A percentile compares a stretch with the other conserved stretches of the same genome.
Conservation (phyloP, 129 eudicot species). For the Helianthus annuus region DNA sequence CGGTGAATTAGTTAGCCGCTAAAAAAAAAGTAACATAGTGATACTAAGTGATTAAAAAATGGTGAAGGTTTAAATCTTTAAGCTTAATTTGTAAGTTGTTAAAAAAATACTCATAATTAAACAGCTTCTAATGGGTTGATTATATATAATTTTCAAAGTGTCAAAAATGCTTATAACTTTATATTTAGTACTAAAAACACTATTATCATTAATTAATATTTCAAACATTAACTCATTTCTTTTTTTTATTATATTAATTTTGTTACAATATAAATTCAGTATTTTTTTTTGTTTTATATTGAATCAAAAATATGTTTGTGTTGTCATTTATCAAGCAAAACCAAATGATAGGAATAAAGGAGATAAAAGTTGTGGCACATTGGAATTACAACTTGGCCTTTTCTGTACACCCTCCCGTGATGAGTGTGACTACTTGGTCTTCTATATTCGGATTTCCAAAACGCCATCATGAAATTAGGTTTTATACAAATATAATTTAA, state of each 20-base stretch:
- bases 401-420: slow-evolving; percentile 35
- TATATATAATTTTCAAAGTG: no score
- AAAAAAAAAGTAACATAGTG: no score
- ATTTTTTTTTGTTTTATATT: neutral
- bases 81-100: no score
- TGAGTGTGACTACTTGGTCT: slow-evolving; percentile 29
- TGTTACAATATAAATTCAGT: neutral
- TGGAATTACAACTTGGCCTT: slow-evolving; percentile 31
- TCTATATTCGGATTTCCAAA: neutral
- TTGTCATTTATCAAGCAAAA: slow-evolving; percentile 12
- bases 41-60: no score
- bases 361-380: slow-evolving; percentile 34
- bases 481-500: neutral
- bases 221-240: no score
- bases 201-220: no score
- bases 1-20: no score
- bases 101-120: no score
- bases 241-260: neutral
- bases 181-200: no score
- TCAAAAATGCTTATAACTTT: no score
- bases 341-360: slow-evolving; percentile 28
- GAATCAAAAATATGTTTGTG: neutral
- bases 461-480: neutral
- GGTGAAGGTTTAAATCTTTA: no score
- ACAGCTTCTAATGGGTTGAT: no score